Evolutionary conservation across 345 rosid species (phyloP), one percentile per base, ranked within the genome.

Genomic region (Brassica napus): DNA sequence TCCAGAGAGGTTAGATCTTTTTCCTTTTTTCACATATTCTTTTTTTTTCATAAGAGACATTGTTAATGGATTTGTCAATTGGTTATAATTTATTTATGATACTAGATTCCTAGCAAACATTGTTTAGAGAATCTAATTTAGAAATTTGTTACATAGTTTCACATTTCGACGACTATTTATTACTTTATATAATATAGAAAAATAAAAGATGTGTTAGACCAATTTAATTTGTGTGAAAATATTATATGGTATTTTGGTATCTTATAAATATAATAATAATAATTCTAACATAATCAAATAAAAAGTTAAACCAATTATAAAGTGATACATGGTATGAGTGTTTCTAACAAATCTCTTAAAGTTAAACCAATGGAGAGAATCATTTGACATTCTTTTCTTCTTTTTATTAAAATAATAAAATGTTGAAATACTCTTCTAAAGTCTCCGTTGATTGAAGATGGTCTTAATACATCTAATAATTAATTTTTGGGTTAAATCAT

Each of bases 1-100:
- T 92, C 98, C 0, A 76, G 98, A 74, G 97, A 91, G 98, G 98
- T 92, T 35, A 79, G 57, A 1, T 57, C 71, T 57, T 31, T 79
- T 8, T 59, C 7, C 3, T 12, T 24, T n/a, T 49, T 68, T 12
- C 6, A 52, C 28, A 52, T 35, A 14, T 15, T 26, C 1, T 57
- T 2, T 8, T 49, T 23, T 1, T n/a, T 34, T 34, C 34, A 31
- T 49, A n/a, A 39, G 31, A 42, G 11, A n/a, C 39, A 30, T n/a
- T 39, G 15, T n/a, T 62, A 30, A 61, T 28, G 35, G n/a, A 14
- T 62, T 30, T 61, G 8, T 60, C 37, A 62, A 31, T 3, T 15
- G 67, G 67, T 63, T 63, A 6, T 63, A 31, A 31, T 2, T 63
- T 63, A 31, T 2, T 31, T 31, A 61, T 5, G 65, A 12, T 30